Evolutionary conservation across 371 early-diverging fungal genomes (phyloP), one percentile per base, ranked within the genome.

Genomic region (Syncephalis fuscata): DNA sequence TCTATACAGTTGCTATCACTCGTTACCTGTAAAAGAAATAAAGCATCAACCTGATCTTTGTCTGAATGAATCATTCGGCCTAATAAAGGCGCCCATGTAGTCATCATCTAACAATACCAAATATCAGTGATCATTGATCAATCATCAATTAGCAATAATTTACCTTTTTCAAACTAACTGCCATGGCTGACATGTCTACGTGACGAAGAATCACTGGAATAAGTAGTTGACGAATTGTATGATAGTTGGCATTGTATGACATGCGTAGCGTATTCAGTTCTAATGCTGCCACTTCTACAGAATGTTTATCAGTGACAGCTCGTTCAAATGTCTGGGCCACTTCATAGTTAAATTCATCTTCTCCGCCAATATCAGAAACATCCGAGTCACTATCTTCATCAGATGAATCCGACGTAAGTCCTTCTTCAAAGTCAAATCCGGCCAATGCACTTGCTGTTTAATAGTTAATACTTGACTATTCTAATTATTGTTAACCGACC

Each of bases 251-350:
- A 58, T 93, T 82, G 54, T 75, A 77, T 4, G 92, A 81, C 83
- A 93, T 82, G 53, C 92, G 85, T 50, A 88, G 63, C 7, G 89
- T 80, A 47, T 88, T 92, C 24, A 94, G 69, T 67, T 96, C 95
- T 15, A 91, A 60, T 10, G 75, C 73, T 5, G 91, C 77, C 49
- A 77, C 76, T 21, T 86, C 88, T 9, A 82, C 71, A 1, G 67
- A 58, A 55, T 85, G 88, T 39, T 74, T 66, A 48, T 91, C 87
- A 22, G 64, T 68, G 52, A 92, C 70, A 9, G 89, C 85, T 14
- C 92, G 72, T 22, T 82, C 77, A 45, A 92, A 57, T 0, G 91
- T 90, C 51, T 71, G 71, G 1, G 67, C 62, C 21, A 87, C 76
- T 67, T 95, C 96, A 16, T 67, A 66, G 45, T 75, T 76, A 62